Base-by-base conservation (phyloP, 768 basidiomycete genomes). In the Leccinellum luteum region DNA sequence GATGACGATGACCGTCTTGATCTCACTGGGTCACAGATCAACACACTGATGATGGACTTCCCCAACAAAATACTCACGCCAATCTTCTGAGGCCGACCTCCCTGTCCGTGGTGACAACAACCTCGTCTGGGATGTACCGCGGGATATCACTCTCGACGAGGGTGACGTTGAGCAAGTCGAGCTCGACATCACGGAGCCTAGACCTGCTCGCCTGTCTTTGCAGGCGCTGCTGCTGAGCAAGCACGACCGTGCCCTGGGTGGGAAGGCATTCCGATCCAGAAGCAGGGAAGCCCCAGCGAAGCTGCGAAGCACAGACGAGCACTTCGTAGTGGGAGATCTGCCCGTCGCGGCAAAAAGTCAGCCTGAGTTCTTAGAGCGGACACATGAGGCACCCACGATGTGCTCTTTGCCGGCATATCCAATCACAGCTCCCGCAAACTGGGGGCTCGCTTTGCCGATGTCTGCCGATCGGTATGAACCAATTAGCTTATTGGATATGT, bases 1-100 rank as follows among this genome's bases (percentile, higher is more conserved):
- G 23, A 78, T 62, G 35, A 78, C 58, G 45, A 79, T 69, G 41
- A 78, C 74, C 14, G 77, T 74, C 59, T 78, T 78, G 64, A 75
- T 71, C 49, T 74, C 74, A 55, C 74, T 74, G 21, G 8, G 35
- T 25, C 44, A 25, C 12, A 5, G 6, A 10, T 64, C 55, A 68
- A 45, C n/a, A 50, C 4, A 41, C 13, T 10, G 27, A 17, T 30
- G 23, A 32, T 0, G 21, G 30, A 21, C 25, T 5, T 45, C 17
- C 31, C 32, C 0, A 3, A 44, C 10, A 25, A 52, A 27, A 57
- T n/a, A 74, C 71, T 23, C 19, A 74, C 71, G 65, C 69, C 32
- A 72, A 60, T 60, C 57, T 59, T 34, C 48, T 61, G 2, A 72
- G 57, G 10, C 34, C 47, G 35, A 23, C 55, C 47, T 72, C 73